phyloP scores from a whole-genome alignment of 164 flowering plant genomes.

The Aristolochia fimbriata region DNA sequence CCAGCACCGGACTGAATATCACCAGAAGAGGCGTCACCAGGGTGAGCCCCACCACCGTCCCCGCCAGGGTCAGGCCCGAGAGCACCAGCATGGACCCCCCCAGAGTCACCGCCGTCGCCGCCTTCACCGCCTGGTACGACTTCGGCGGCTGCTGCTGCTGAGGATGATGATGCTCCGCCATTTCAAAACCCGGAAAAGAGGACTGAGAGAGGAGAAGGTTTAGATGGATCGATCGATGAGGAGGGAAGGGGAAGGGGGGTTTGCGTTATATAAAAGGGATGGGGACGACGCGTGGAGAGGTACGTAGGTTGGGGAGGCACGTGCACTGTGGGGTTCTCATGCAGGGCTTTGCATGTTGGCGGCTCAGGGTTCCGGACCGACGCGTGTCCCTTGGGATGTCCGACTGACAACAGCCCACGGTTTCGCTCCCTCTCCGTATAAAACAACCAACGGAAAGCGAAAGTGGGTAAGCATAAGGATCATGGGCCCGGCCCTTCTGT shows the following conservation, averaged over 20 bases:
- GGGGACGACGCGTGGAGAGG: constrained; percentile 1
- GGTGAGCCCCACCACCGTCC: constrained; percentile 31
- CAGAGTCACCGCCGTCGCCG: constrained; percentile 35
- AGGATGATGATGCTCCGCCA: too few species aligned
- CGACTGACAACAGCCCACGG: background rate
- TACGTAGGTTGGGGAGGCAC: background rate
- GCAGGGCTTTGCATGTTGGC: constrained; percentile 3
- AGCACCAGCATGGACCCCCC: constrained; percentile 35
- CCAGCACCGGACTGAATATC: constrained; percentile 26
- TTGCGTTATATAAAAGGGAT: background rate
- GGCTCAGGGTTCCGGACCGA: background rate
- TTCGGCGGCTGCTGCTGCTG: constrained; percentile 5
- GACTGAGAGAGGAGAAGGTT: too few species aligned
- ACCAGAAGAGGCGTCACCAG: constrained; percentile 27
- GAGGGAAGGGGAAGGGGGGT: background rate
- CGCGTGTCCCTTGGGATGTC: background rate
- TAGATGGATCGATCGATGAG: too few species aligned
- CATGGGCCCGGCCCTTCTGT: too few species aligned
- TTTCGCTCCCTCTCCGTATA: too few species aligned
- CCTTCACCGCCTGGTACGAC: constrained; percentile 31
- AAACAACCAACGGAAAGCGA: background rate
- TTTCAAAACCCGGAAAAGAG: background rate
- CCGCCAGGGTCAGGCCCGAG: constrained; percentile 37
- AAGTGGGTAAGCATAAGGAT: too few species aligned
- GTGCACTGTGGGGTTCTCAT: background rate